These are phyloP conservation scores for Termitomyces sp. DNA, from an alignment of 768 basidiomycete genomes.

Conservation along the genomic window DNA sequence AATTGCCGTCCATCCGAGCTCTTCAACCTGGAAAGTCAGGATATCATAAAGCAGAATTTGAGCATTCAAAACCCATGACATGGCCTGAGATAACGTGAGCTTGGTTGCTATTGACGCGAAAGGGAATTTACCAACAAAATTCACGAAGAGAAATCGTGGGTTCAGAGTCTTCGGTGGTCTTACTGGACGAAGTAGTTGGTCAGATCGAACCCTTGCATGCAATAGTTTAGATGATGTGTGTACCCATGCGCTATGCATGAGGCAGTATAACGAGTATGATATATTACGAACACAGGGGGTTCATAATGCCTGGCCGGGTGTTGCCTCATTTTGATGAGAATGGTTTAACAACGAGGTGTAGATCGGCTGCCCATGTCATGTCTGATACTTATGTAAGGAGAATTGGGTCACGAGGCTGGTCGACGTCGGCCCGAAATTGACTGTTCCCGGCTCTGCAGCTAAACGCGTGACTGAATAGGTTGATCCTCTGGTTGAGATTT, in stretches of 20 bases:
- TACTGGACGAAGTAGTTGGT: not conserved
- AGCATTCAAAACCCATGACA: not conserved
- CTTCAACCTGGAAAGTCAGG: conserved; percentile 10
- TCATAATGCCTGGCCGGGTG: not conserved
- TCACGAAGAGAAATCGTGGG: not conserved
- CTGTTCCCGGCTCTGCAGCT: too few relatives aligned
- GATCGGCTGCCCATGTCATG: too few relatives aligned
- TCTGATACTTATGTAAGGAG: too few relatives aligned
- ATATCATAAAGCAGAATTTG: not conserved
- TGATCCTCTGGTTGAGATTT: too few relatives aligned
- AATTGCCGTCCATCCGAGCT: conserved; percentile 11
- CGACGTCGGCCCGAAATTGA: too few relatives aligned
- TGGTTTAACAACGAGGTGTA: not conserved
- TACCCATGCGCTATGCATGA: not conserved
- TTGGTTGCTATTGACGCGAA: not conserved
- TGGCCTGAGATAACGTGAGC: not conserved
- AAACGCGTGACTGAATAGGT: too few relatives aligned
- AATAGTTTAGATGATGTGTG: not conserved
- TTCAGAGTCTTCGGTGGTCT: not conserved
- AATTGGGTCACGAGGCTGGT: too few relatives aligned
- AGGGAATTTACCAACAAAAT: not conserved
- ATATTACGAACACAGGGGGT: not conserved
- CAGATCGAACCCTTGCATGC: not conserved
- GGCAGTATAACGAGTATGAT: not conserved
- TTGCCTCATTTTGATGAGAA: not conserved